Conservation (phyloP, 768 basidiomycete species). For the Mycena epipterygia region DNA sequence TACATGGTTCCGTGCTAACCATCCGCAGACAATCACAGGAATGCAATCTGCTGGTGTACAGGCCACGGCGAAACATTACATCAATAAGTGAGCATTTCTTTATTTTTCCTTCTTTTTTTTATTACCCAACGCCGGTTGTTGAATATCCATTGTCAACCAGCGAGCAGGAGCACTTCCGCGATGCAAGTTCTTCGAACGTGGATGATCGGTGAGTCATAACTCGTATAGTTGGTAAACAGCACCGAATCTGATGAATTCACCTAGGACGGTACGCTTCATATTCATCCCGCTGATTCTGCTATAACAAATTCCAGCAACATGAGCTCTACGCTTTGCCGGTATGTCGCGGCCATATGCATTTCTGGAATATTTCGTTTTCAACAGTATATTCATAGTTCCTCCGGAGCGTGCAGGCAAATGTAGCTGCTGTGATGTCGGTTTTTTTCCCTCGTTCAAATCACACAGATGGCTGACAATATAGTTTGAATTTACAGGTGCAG, state of each 20-base stretch:
- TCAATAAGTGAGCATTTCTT: conserved; percentile 49
- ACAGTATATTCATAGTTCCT: conserved; percentile 25
- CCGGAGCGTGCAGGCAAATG: conserved; percentile 27
- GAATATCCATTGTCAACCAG: background rate
- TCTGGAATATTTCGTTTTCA: background rate
- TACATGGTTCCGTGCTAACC: conserved; percentile 8
- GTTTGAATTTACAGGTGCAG: conserved; percentile 27
- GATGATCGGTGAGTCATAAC: conserved; percentile 55
- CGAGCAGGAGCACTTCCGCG: conserved; percentile 64
- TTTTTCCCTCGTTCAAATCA: background rate
- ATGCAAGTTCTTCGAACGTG: conserved; percentile 55
- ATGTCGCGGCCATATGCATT: conserved; percentile 16
- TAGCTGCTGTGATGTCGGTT: conserved; percentile 30
- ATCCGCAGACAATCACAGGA: conserved; percentile 59
- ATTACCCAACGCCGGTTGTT: background rate
- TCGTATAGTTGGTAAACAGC: background rate
- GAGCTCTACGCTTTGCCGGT: conserved; percentile 71
- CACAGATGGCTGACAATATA: background rate
- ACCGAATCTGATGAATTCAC: background rate
- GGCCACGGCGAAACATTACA: conserved; percentile 60
- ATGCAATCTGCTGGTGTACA: conserved; percentile 67
- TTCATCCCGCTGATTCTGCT: background rate
- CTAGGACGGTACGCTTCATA: conserved; percentile 49
- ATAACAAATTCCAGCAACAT: conserved; percentile 54
- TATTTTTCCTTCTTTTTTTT: background rate